These are phyloP conservation scores for Botrytis aclada DNA, from an alignment of 2,329 filamentous ascomycete species.

Conservation along the genomic window DNA sequence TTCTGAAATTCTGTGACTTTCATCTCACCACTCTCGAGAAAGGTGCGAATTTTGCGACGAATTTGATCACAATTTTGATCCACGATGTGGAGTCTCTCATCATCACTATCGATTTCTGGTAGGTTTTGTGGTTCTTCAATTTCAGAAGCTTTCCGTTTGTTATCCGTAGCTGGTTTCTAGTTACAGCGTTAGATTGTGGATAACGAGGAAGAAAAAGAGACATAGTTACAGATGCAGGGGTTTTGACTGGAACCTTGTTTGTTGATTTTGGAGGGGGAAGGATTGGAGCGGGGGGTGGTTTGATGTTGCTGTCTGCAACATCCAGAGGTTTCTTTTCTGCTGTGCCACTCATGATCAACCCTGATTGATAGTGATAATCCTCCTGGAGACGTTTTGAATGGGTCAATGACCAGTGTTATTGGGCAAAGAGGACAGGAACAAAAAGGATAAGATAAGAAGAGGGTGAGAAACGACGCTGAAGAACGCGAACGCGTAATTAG, in stretches of 20 bases:
- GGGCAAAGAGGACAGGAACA: background rate
- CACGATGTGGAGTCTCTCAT: constrained; percentile 23
- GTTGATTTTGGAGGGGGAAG: background rate
- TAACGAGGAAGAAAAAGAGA: background rate
- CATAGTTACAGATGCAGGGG: background rate
- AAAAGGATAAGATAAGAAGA: background rate
- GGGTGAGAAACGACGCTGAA: background rate
- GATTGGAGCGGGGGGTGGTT: background rate
- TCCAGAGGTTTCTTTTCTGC: background rate
- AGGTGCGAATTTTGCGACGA: constrained; percentile 42
- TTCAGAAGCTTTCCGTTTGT: constrained; percentile 25
- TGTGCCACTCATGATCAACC: background rate
- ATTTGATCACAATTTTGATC: constrained; percentile 38
- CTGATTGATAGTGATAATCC: background rate
- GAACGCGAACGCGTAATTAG: background rate
- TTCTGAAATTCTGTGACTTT: constrained; percentile 44
- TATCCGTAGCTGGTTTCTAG: constrained; percentile 8
- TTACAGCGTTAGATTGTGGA: background rate
- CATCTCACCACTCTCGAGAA: constrained; percentile 44
- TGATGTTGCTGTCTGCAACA: background rate
- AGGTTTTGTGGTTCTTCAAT: constrained; percentile 15
- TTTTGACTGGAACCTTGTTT: background rate
- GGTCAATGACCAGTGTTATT: background rate
- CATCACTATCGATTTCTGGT: constrained; percentile 23
- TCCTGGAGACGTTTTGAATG: background rate